Evolutionary conservation across 768 basidiomycete genomes (phyloP), one percentile per base, ranked within the genome.

Genomic region (Suillus hirtellus): DNA sequence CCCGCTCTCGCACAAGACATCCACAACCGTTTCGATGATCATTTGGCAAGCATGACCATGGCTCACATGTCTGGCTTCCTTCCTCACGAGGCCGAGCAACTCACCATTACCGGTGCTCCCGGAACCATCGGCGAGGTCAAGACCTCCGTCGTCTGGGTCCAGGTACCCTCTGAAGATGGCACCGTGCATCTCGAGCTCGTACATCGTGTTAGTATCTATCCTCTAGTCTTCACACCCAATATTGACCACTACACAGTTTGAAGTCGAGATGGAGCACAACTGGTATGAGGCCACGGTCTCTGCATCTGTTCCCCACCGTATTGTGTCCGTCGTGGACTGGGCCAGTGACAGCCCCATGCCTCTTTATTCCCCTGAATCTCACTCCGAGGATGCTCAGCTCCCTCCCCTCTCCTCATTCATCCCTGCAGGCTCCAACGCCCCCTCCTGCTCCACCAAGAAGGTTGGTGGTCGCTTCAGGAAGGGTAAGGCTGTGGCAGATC

Each of bases 241-340:
- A 17, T 37, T 55, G 4, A 21, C 11, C 5, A 19, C 19, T 17
- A 10, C 52, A 19, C 62, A 90, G 87, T 90, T 95, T 70, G 93
- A 95, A 72, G 90, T 96, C 52, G 91, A 95, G 82, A 93, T 96
- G 90, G 72, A 88, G 71, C 89, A 97, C 77, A 98, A 95, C 77
- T 96, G 93, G 93, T 99, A 99, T 69, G 95, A 98, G 75, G 86
- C 94, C 4, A 84, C 92, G 24, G 89, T 99, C 47, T 88, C 91
- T 12, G 87, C 86, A 1, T 73, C 78, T 35, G 75, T 82, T n/a
- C 91, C 93, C 31, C 89, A 94, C 72, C 83, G 87, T 65, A 88
- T 95, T 67, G 78, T 98, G 70, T 88, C 90, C 34, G 93, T 96
- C 43, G 92, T 96, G 65, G 96, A 99, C 73, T 98, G 95, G 96